These are phyloP conservation scores for Cytospora piceae DNA, from an alignment of 2,329 filamentous ascomycete species.

Conservation along the genomic window DNA sequence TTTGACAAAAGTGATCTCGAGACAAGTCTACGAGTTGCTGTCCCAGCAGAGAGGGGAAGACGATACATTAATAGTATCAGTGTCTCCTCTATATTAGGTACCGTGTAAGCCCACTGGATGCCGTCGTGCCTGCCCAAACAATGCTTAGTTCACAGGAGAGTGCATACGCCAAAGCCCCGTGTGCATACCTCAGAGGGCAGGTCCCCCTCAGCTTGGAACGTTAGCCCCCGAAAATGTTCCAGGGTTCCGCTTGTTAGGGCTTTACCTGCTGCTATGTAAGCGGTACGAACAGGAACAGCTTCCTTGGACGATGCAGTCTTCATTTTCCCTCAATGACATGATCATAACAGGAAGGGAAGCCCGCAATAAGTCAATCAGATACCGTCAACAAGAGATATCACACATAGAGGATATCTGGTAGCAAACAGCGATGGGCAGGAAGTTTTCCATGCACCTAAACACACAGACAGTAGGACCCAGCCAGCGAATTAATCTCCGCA, in stretches of 20 bases:
- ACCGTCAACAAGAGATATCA: not conserved
- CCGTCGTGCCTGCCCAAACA: constrained; percentile 19
- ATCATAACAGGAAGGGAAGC: not conserved
- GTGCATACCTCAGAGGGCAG: constrained; percentile 24
- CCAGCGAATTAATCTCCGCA: not conserved
- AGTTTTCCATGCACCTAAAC: not conserved
- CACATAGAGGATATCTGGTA: not conserved
- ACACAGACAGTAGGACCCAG: not conserved
- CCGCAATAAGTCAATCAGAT: not conserved
- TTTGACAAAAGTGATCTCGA: constrained; percentile 15
- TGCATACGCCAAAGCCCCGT: constrained; percentile 16
- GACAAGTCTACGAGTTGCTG: constrained; percentile 27
- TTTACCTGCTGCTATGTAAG: constrained; percentile 19
- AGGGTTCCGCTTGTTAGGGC: constrained; percentile 26
- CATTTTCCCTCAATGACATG: not conserved
- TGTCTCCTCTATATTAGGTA: constrained; percentile 15
- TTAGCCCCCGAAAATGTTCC: not conserved
- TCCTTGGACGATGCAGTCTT: not conserved
- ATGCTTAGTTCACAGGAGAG: constrained; percentile 9
- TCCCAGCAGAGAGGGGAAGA: constrained; percentile 26
- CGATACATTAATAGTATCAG: constrained; percentile 28
- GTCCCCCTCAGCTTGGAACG: constrained; percentile 9
- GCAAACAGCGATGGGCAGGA: not conserved
- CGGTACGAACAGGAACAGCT: not conserved
- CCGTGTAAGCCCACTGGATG: constrained; percentile 8